Evolutionary conservation across 2,329 filamentous ascomycete genomes (phyloP).

Genomic region (Dactylella cylindrospora): DNA sequence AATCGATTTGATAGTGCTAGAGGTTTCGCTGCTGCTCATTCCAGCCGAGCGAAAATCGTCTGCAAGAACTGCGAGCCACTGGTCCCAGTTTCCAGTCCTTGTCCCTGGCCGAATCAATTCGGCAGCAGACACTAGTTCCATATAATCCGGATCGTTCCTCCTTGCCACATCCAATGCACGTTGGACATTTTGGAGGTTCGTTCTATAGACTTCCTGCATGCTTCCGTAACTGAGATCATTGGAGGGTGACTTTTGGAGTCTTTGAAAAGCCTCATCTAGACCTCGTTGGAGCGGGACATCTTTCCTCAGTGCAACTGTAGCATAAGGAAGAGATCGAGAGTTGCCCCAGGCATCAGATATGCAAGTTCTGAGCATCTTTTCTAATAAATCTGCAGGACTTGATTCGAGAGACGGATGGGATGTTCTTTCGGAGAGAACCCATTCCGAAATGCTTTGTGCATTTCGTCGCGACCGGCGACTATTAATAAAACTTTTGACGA

Average conservation of each 20-base stretch:
- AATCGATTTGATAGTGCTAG: slow-evolving; percentile 6
- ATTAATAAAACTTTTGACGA: slow-evolving; percentile 10
- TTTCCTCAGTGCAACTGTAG: slow-evolving; percentile 18
- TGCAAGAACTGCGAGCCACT: background rate
- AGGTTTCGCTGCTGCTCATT: background rate
- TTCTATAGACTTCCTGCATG: background rate
- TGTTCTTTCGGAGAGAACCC: slow-evolving; percentile 4
- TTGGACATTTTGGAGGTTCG: slow-evolving; percentile 7
- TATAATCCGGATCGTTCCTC: slow-evolving; percentile 27
- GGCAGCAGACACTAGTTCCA: slow-evolving; percentile 6
- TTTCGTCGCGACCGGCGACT: background rate
- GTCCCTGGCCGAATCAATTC: background rate
- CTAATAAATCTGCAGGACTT: slow-evolving; percentile 15
- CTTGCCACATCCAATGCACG: slow-evolving; percentile 27
- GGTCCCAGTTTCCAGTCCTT: slow-evolving; percentile 15
- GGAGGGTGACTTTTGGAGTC: background rate
- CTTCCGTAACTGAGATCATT: background rate
- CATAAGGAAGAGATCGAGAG: slow-evolving; percentile 8
- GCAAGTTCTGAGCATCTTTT: slow-evolving; percentile 27
- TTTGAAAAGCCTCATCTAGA: background rate
- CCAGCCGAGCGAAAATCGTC: background rate
- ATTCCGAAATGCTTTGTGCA: slow-evolving; percentile 9
- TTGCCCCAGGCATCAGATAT: slow-evolving; percentile 35
- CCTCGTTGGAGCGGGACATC: slow-evolving; percentile 24
- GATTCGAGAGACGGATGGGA: too few relatives aligned